Conservation (phyloP, 2,329 filamentous ascomycete species). For the Allantophomopsis lycopodina region DNA sequence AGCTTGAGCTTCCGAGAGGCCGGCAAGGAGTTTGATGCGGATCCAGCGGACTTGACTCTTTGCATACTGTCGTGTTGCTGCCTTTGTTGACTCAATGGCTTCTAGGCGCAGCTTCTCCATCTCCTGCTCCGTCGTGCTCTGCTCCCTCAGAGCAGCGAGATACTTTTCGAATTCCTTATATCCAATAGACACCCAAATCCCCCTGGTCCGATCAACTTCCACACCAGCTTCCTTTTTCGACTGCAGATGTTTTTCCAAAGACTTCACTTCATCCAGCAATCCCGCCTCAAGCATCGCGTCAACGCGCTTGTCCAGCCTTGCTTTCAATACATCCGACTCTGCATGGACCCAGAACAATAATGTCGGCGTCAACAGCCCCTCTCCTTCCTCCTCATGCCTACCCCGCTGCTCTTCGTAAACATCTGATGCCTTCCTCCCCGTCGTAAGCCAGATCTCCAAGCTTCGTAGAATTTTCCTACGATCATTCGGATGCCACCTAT, state of each 20-base stretch:
- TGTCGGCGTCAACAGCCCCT: constrained; percentile 24
- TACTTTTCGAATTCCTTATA: constrained; percentile 84
- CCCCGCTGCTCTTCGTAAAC: constrained; percentile 68
- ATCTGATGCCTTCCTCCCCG: constrained; percentile 69
- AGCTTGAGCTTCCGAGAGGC: constrained; percentile 38
- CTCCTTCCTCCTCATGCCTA: constrained; percentile 14
- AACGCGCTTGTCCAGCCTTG: constrained; percentile 63
- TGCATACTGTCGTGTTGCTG: constrained; percentile 78
- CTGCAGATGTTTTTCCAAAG: constrained; percentile 32
- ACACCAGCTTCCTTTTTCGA: constrained; percentile 30
- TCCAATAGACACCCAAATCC: constrained; percentile 94
- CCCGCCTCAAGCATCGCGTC: constrained; percentile 68
- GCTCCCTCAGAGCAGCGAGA: constrained; percentile 30
- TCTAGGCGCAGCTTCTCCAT: constrained; percentile 39
- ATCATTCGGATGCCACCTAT: constrained; percentile 89
- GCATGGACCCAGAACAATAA: constrained; percentile 77
- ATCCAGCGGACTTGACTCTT: constrained; percentile 81
- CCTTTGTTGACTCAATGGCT: constrained; percentile 64
- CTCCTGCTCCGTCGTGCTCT: constrained; percentile 17
- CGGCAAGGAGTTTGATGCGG: constrained; percentile 62
- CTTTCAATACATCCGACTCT: constrained; percentile 49
- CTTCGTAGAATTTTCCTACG: constrained; percentile 79
- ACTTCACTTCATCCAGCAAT: constrained; percentile 45
- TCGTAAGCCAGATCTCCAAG: constrained; percentile 78
- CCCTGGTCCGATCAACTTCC: constrained; percentile 57